Conservation (phyloP, 768 basidiomycete species). For the Tricholoma sp. region DNA sequence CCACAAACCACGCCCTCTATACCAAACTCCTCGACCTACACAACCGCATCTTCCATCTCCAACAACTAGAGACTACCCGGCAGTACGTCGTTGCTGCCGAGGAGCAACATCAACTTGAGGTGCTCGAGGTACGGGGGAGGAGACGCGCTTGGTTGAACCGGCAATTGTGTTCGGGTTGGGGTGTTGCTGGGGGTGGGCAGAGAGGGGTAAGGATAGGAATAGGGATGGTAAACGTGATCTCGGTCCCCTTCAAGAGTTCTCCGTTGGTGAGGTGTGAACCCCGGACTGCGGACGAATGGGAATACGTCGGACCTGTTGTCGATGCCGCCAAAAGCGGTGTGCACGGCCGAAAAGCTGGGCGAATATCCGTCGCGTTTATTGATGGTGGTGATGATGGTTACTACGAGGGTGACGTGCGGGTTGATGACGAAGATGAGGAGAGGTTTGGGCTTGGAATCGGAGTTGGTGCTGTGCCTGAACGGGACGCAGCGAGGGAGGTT, state of each 20-base stretch:
- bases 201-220: background rate
- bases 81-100: conserved; percentile 34
- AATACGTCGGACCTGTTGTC: conserved; percentile 4
- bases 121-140: conserved; percentile 53
- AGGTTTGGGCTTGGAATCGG: background rate
- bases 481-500: conserved; percentile 7
- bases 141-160: conserved; percentile 65
- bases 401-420: background rate
- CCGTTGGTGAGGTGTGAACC: conserved; percentile 35
- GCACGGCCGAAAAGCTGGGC: background rate
- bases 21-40: conserved; percentile 26
- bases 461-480: background rate
- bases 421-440: background rate
- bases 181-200: conserved; percentile 17
- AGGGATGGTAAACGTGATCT: conserved; percentile 21
- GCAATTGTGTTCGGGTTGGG: conserved; percentile 26
- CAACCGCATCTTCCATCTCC: conserved; percentile 35
- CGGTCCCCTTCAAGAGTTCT: conserved; percentile 46
- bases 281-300: conserved; percentile 23
- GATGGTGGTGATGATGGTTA: background rate
- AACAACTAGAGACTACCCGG: conserved; percentile 38
- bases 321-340: too few relatives aligned
- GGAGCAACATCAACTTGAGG: conserved; percentile 32
- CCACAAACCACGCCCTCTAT: conserved; percentile 27
- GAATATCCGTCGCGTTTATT: background rate